Conservation (phyloP, 2,329 filamentous ascomycete genomes). For the Rhynchosporium secalis region DNA sequence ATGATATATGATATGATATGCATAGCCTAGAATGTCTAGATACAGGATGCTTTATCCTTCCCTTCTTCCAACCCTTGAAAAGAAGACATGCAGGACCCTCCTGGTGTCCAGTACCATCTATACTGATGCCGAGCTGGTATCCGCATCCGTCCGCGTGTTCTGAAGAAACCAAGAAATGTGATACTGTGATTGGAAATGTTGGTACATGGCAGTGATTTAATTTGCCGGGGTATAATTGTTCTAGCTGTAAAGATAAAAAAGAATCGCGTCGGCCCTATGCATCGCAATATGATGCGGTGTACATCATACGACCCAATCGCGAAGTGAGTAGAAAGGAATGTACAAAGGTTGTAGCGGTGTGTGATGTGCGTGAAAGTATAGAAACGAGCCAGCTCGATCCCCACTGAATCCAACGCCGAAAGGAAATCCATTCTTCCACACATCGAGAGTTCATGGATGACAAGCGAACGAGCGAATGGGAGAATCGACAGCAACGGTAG, state of each 20-base stretch:
- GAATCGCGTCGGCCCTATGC: conserved; percentile 6
- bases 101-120: not conserved
- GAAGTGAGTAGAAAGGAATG: too few relatives aligned
- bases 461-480: not conserved
- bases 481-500: not conserved
- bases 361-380: not conserved
- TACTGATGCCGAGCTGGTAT: not conserved
- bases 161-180: not conserved
- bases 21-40: not conserved
- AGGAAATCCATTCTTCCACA: not conserved
- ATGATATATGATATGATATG: not conserved
- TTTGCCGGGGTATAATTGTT: conserved; percentile 2
- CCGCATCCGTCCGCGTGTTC: not conserved
- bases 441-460: not conserved
- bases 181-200: not conserved
- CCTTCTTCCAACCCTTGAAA: not conserved
- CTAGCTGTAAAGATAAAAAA: not conserved
- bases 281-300: conserved; percentile 2
- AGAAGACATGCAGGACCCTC: not conserved
- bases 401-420: not conserved
- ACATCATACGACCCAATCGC: not conserved
- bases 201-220: conserved; percentile 2
- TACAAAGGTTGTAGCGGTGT: not conserved
- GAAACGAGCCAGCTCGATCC: conserved; percentile 6
- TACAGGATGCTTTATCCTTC: not conserved